Conservation (phyloP, 345 rosid species). For the Gossypium rotundifolium region DNA sequence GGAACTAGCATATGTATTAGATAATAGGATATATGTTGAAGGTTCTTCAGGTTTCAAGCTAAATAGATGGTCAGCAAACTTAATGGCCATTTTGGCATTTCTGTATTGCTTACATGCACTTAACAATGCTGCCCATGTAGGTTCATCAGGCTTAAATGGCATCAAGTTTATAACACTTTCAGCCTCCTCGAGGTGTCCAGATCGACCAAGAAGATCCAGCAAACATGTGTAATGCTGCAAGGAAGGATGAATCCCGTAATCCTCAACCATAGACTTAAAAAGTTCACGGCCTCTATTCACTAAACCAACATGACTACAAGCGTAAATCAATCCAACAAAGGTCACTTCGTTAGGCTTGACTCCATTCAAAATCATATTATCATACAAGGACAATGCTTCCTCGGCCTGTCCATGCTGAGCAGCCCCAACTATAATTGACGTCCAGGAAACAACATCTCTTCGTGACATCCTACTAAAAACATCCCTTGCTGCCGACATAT, state of each 20-base stretch:
- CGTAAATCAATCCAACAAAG: slow-evolving; percentile 65
- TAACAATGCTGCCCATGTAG: slow-evolving; percentile 76
- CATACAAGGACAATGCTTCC: slow-evolving; percentile 57
- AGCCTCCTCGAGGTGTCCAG: slow-evolving; percentile 66
- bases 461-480: slow-evolving; percentile 40
- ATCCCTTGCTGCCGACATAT: slow-evolving; percentile 39
- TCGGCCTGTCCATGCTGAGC: slow-evolving; percentile 74
- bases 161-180: slow-evolving; percentile 47
- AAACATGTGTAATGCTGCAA: slow-evolving; percentile 72
- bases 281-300: slow-evolving; percentile 52
- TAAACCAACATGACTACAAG: slow-evolving; percentile 77
- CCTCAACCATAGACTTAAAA: slow-evolving; percentile 53
- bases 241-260: slow-evolving; percentile 50
- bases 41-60: slow-evolving; percentile 50
- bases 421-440: slow-evolving; percentile 66
- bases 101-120: slow-evolving; percentile 66
- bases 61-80: slow-evolving; percentile 47
- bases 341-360: slow-evolving; percentile 76
- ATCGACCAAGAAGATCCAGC: slow-evolving; percentile 72
- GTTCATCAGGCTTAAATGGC: slow-evolving; percentile 74
- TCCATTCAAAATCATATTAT: slow-evolving; percentile 55
- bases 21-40: slow-evolving; percentile 61
- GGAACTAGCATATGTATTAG: slow-evolving; percentile 55
- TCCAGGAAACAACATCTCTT: slow-evolving; percentile 79
- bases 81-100: slow-evolving; percentile 37